These are phyloP conservation scores for Tolypocladium pustulatum DNA, from an alignment of 2,329 filamentous ascomycete species.

Conservation along the genomic window DNA sequence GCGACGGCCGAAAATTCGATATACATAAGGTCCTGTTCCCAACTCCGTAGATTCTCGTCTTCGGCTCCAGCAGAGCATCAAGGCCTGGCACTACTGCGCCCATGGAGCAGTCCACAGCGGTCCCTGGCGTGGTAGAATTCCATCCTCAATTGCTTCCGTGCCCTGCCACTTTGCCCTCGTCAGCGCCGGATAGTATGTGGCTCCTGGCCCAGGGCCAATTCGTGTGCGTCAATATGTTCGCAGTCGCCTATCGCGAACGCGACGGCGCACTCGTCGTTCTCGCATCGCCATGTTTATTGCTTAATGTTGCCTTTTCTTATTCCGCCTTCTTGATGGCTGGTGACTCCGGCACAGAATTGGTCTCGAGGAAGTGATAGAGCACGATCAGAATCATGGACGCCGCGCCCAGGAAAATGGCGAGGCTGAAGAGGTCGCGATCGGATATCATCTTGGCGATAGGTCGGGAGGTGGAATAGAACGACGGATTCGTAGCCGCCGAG, in stretches of 20 bases:
- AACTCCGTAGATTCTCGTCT: neutral
- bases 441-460: slow-evolving; percentile 67
- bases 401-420: slow-evolving; percentile 88
- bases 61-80: neutral
- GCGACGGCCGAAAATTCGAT: neutral
- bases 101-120: neutral
- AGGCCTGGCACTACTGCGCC: neutral
- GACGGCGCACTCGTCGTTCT: neutral
- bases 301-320: neutral
- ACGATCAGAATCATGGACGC: slow-evolving; percentile 87
- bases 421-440: slow-evolving; percentile 79
- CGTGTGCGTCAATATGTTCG: neutral
- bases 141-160: neutral
- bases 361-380: slow-evolving; percentile 90
- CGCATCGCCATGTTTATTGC: neutral
- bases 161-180: neutral
- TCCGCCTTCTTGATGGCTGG: slow-evolving; percentile 4
- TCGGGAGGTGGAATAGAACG: neutral
- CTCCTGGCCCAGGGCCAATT: neutral
- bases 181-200: neutral
- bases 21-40: neutral
- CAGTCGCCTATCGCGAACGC: neutral
- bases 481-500: neutral
- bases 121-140: neutral
- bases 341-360: slow-evolving; percentile 50